Evolutionary conservation across 2,329 filamentous ascomycete genomes (phyloP), one percentile per base, ranked within the genome.

Genomic region (Microthyrium microscopicum): DNA sequence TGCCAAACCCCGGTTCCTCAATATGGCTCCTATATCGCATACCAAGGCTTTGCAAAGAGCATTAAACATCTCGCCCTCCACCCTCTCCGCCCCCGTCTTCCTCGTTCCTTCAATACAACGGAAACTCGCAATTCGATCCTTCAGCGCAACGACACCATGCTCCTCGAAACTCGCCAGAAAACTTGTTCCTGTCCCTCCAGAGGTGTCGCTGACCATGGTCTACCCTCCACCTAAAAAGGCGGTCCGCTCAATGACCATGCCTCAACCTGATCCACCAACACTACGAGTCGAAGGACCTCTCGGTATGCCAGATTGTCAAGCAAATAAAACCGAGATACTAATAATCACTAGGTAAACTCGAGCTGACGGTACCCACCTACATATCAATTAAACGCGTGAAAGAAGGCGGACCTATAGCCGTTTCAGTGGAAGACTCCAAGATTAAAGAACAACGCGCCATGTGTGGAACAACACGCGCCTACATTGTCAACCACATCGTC

Each of bases 381-480:
- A 60, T 95, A 36, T 70, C 62, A 22, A 63, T 95, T 40, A 61
- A 72, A 36, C 70, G 78, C 42, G 77, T 92, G 49, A 53, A 61
- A 15, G 65, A 65, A 32, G 57, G 64, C 19, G 64, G 68, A 43
- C 78, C 75, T 48, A 71, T 76, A 8, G 64, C 64, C 20, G 59
- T 98, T 42, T 71, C 64, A 35, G 72, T 98, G 8, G 56, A 75
- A 48, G 70, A 95, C 55, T 56, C 63, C 13, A 60, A 71, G 13
- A 55, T 72, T 34, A 76, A 75, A 58, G 65, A 80, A 41, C 87
- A 95, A 57, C 76, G 77, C 51, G 80, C 80, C 55, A 95, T 95
- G 85, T 95, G 89, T 89, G 89, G 85, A 41, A 95, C 87, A 5
- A 79, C 75, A 28, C 85, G 89, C 60, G 76, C 84, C 21, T 87